These are phyloP conservation scores for Fusarium sp. DNA, from an alignment of 2,329 filamentous ascomycete species.

Conservation along the genomic window DNA sequence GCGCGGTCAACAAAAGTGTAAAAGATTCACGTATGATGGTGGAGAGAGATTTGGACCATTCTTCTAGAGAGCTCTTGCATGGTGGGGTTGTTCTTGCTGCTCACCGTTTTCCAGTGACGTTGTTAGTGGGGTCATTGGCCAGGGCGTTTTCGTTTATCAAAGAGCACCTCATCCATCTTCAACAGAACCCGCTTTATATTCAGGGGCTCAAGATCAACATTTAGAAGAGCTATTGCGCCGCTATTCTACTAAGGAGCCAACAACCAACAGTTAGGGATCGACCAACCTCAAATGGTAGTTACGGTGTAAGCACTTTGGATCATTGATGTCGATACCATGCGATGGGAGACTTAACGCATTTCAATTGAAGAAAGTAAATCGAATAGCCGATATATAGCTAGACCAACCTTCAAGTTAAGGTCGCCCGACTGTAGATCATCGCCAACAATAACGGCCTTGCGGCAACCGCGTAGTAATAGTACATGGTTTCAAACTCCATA, in stretches of 20 bases:
- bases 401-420: background rate
- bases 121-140: constrained; percentile 35
- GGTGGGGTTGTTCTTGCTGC: constrained; percentile 29
- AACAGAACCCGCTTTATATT: constrained; percentile 15
- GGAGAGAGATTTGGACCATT: constrained; percentile 31
- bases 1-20: constrained; percentile 6
- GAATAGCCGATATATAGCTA: background rate
- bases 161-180: constrained; percentile 2
- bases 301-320: background rate
- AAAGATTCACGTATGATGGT: constrained; percentile 29
- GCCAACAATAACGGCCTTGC: constrained; percentile 11
- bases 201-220: background rate
- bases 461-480: constrained; percentile 23
- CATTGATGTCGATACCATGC: background rate
- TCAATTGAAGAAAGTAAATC: background rate
- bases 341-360: background rate
- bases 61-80: constrained; percentile 8
- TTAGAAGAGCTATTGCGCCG: background rate
- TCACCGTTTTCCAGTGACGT: constrained; percentile 36
- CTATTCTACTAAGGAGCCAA: background rate
- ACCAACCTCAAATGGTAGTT: background rate
- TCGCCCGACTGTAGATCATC: background rate
- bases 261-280: background rate
- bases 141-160: constrained; percentile 2
- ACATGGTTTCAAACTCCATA: constrained; percentile 27